phyloP scores from a whole-genome alignment of 2,329 filamentous ascomycete genomes.

The Bipolaris victoriae region DNA sequence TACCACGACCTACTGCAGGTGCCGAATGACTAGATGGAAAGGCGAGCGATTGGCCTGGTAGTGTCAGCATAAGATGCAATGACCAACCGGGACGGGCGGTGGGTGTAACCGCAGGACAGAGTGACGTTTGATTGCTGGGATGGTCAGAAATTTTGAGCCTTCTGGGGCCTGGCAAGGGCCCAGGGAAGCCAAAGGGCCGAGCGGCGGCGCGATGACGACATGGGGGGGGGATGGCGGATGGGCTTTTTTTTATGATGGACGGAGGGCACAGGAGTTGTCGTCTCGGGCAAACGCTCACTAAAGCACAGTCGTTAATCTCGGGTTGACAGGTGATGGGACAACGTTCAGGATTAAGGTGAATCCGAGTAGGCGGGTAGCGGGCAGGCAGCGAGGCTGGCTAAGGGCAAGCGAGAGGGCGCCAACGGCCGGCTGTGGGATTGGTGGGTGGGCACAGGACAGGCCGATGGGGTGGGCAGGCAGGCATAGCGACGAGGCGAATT shows the following conservation, averaged over 20 bases:
- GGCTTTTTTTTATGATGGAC: slow-evolving; percentile 11
- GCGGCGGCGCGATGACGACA: slow-evolving; percentile 26
- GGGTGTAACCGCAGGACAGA: slow-evolving; percentile 14
- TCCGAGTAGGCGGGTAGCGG: slow-evolving; percentile 35
- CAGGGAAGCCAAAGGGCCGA: too few relatives aligned
- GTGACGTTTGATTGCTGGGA: slow-evolving; percentile 6
- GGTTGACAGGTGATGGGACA: slow-evolving; percentile 32
- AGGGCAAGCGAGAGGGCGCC: slow-evolving; percentile 40
- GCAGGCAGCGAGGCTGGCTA: slow-evolving; percentile 27
- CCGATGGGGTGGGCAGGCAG: not conserved
- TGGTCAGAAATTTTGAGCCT: slow-evolving; percentile 1
- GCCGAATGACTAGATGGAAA: slow-evolving; percentile 21
- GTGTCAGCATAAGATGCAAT: slow-evolving; percentile 15
- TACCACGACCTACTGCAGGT: not conserved
- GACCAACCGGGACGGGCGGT: slow-evolving; percentile 4
- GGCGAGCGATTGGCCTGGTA: slow-evolving; percentile 19
- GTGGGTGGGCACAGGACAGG: slow-evolving; percentile 6
- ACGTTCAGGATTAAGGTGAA: slow-evolving; percentile 23
- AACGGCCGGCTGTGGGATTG: slow-evolving; percentile 45
- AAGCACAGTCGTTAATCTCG: slow-evolving; percentile 48
- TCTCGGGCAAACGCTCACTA: slow-evolving; percentile 38
- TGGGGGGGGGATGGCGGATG: slow-evolving; percentile 15
- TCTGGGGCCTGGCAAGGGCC: slow-evolving; percentile 17
- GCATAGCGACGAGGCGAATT: slow-evolving; percentile 22
- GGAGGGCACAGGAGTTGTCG: slow-evolving; percentile 12